Evolutionary conservation across 495 filamentous ascomycete genomes (phyloP).

Genomic region (Chaetomium tenue): DNA sequence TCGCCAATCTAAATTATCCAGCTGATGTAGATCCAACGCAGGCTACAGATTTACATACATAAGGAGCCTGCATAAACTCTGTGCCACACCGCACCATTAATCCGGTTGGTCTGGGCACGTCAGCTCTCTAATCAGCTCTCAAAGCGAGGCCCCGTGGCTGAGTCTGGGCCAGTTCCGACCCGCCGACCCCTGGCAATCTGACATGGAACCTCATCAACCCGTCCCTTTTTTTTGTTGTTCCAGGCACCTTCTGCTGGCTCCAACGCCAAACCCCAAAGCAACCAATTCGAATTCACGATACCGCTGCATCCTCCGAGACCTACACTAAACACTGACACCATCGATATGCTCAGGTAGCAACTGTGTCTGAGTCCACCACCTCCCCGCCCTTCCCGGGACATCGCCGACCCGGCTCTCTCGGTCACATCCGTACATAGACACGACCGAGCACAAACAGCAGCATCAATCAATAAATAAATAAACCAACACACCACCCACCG

Average conservation of each 20-base stretch:
- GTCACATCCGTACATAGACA: background rate
- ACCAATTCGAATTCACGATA: slow-evolving; percentile 2
- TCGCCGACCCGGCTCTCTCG: background rate
- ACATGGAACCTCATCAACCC: background rate
- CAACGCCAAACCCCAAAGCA: background rate
- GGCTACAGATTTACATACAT: too few species aligned
- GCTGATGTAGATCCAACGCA: too few species aligned
- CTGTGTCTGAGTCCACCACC: background rate
- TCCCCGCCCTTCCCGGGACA: background rate
- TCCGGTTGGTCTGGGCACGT: slow-evolving; percentile 6
- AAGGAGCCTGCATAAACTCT: background rate
- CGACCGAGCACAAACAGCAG: background rate
- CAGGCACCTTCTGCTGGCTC: background rate
- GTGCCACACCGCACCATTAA: background rate
- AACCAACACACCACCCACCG: background rate
- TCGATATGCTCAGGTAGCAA: slow-evolving; percentile 14
- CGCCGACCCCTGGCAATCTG: slow-evolving; percentile 15
- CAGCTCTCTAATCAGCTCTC: background rate
- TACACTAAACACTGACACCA: background rate
- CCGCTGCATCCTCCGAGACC: background rate
- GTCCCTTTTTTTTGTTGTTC: slow-evolving; percentile 3
- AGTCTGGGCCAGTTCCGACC: slow-evolving; percentile 12
- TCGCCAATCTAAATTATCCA: too few species aligned
- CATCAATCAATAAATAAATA: background rate
- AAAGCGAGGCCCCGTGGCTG: slow-evolving; percentile 13